Evolutionary conservation across 2,329 filamentous ascomycete species (phyloP), one percentile per base, ranked within the genome.

Genomic region (Intubia oerlemansii): DNA sequence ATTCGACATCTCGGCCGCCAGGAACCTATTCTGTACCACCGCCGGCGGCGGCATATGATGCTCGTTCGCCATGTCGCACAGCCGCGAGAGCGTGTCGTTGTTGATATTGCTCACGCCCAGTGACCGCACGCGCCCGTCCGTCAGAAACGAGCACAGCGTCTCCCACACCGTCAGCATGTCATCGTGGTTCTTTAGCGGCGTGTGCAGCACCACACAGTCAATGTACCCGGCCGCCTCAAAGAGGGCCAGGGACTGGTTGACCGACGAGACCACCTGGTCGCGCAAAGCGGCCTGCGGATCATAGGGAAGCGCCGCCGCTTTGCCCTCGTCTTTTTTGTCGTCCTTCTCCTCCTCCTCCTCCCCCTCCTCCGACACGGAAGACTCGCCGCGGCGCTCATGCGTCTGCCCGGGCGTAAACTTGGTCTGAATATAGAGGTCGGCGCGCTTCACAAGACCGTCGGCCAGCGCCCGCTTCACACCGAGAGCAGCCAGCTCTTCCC

Each of bases 31-130:
- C n/a, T n/a, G n/a, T n/a, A n/a, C n/a, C n/a, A n/a, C n/a, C n/a
- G n/a, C n/a, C n/a, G n/a, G n/a, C n/a, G n/a, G n/a, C n/a, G n/a
- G n/a, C n/a, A n/a, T n/a, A n/a, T n/a, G n/a, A n/a, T n/a, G n/a
- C n/a, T n/a, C n/a, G n/a, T n/a, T n/a, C n/a, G n/a, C n/a, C n/a
- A n/a, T n/a, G n/a, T n/a, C n/a, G n/a, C n/a, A n/a, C n/a, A n/a
- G n/a, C n/a, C n/a, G n/a, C n/a, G n/a, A n/a, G n/a, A n/a, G n/a
- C n/a, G n/a, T n/a, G n/a, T n/a, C n/a, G n/a, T n/a, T 48, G n/a
- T 56, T 52, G n/a, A 65, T 62, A 46, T 88, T 88, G 30, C 75
- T 81, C 31, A 88, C 72, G 23, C 80, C 80, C 7, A 88, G 54
- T 17, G 66, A 57, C 23, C 66, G 67, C 36, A 84, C 67, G 24